These are phyloP conservation scores for Ceratobasidium sp. DNA, from an alignment of 1,284 basidiomycete genomes.

Conservation along the genomic window DNA sequence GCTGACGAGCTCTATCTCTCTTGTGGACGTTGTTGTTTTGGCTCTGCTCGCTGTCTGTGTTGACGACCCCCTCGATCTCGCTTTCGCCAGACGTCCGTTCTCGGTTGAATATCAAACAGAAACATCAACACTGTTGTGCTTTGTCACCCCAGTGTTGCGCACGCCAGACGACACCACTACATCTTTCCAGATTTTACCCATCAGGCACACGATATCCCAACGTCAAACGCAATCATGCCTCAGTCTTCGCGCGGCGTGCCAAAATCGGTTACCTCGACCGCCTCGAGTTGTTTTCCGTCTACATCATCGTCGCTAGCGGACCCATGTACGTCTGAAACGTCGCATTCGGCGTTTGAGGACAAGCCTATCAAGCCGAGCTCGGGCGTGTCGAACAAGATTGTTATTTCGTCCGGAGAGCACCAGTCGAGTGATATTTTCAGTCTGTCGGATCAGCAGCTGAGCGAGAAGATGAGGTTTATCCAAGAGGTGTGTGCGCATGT, in stretches of 20 bases:
- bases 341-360: conserved; percentile 23
- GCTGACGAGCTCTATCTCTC: conserved; percentile 23
- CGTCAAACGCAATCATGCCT: conserved; percentile 23
- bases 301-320: not conserved
- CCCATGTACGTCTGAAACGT: conserved; percentile 28
- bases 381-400: not conserved
- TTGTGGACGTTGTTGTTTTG: conserved; percentile 34
- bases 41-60: conserved; percentile 29
- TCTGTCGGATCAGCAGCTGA: conserved; percentile 72
- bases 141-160: not conserved
- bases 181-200: conserved; percentile 21
- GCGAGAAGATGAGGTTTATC: conserved; percentile 77
- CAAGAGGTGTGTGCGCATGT: conserved; percentile 69
- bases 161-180: conserved; percentile 9
- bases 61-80: conserved; percentile 2
- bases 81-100: not conserved
- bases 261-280: conserved; percentile 20
- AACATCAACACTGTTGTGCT: conserved; percentile 2
- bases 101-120: conserved; percentile 1
- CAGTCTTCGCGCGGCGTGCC: conserved; percentile 6
- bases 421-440: conserved; percentile 52
- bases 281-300: conserved; percentile 37
- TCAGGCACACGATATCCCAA: not conserved
- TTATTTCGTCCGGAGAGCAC: conserved; percentile 18
- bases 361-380: conserved; percentile 21